These are phyloP conservation scores for Tubosaeta sp. DNA, from an alignment of 768 basidiomycete genomes.

Conservation along the genomic window DNA sequence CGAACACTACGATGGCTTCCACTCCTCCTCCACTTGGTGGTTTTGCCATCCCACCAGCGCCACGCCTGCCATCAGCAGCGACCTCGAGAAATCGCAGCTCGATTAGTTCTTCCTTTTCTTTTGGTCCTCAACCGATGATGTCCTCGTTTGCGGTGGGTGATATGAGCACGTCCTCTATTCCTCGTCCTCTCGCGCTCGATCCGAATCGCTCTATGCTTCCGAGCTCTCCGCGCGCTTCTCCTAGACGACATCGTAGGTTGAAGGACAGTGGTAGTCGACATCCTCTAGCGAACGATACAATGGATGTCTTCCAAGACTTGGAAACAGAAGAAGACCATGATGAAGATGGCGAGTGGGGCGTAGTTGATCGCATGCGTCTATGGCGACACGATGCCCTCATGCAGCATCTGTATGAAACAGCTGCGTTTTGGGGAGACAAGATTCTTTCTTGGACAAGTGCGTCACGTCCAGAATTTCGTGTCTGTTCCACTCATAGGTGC, in stretches of 20 bases:
- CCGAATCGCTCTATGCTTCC: constrained; percentile 77
- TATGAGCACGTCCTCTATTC: constrained; percentile 53
- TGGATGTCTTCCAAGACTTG: constrained; percentile 71
- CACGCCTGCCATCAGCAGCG: constrained; percentile 52
- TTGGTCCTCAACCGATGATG: constrained; percentile 72
- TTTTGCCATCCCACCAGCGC: constrained; percentile 44
- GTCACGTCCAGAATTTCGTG: constrained; percentile 30
- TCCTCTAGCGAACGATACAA: constrained; percentile 74
- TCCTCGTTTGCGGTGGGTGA: constrained; percentile 67
- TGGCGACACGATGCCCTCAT: constrained; percentile 98
- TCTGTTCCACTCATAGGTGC: constrained; percentile 3
- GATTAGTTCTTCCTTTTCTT: constrained; percentile 78
- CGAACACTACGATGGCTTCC: constrained; percentile 26
- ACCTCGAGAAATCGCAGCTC: constrained; percentile 59
- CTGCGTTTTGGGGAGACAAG: constrained; percentile 98
- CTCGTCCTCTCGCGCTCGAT: constrained; percentile 60
- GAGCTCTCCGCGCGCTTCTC: constrained; percentile 69
- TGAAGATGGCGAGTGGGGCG: constrained; percentile 71
- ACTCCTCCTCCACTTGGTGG: constrained; percentile 48
- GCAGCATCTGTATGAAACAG: constrained; percentile 97
- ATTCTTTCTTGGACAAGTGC: constrained; percentile 92
- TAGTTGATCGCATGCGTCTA: constrained; percentile 91
- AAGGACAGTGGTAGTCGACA: constrained; percentile 57
- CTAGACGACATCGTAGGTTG: constrained; percentile 49
- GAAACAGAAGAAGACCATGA: constrained; percentile 55